Conservation (phyloP, 129 eudicot species). For the Pseudognaphalium luteoalbum region DNA sequence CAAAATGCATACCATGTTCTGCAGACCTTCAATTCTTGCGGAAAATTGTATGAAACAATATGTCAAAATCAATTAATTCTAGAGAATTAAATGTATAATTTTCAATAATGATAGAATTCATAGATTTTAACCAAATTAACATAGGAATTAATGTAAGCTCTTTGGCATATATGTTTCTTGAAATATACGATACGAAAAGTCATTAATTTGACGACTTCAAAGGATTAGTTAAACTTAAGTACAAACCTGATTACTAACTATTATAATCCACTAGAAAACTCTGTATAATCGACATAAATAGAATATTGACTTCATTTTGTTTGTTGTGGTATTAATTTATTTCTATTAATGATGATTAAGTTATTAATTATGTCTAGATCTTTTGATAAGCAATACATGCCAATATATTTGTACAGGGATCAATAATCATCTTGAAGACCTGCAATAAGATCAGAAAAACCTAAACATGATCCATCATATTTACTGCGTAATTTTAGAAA, state of each 20-base stretch:
- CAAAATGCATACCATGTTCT: slow-evolving; percentile 10
- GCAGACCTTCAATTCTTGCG: not conserved
- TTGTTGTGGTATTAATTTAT: too few relatives aligned
- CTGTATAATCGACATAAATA: not conserved
- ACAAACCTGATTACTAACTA: not conserved
- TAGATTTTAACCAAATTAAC: slow-evolving; percentile 31
- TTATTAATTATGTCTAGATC: too few relatives aligned
- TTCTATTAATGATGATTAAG: too few relatives aligned
- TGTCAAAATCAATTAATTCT: slow-evolving; percentile 19
- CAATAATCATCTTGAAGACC: not conserved
- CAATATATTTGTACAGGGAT: not conserved
- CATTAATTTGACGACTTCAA: slow-evolving; percentile 30
- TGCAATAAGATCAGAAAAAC: too few relatives aligned
- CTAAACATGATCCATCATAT: not conserved
- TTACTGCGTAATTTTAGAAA: not conserved
- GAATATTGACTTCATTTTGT: too few relatives aligned
- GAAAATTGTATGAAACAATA: not conserved
- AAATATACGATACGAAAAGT: slow-evolving; percentile 19
- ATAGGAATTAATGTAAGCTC: slow-evolving; percentile 31
- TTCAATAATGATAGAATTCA: slow-evolving; percentile 1
- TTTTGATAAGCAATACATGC: too few relatives aligned
- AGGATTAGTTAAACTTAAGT: slow-evolving; percentile 19
- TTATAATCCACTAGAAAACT: not conserved
- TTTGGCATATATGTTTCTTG: slow-evolving; percentile 34
- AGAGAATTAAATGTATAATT: not conserved